These are phyloP conservation scores for Euphorbia lathyris DNA, from an alignment of 345 rosid genomes.

Conservation along the genomic window DNA sequence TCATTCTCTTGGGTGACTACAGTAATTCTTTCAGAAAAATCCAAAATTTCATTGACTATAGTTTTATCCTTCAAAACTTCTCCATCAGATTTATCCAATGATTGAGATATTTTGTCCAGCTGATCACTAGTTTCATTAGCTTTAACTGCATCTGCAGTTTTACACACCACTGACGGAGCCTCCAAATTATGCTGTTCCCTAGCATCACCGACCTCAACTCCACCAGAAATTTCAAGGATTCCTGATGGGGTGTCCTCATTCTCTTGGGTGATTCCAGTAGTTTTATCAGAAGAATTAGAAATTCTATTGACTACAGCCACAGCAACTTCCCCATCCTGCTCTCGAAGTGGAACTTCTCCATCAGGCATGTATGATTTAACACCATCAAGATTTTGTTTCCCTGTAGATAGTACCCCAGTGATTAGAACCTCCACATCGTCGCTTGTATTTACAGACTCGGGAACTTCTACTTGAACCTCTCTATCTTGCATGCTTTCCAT, in stretches of 20 bases:
- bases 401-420: conserved; percentile 4
- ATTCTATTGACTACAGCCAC: neutral
- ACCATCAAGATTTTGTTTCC: conserved; percentile 9
- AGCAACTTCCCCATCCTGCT: neutral
- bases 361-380: conserved; percentile 14
- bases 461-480: conserved; percentile 19
- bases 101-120: neutral
- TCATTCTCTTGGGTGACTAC: conserved; percentile 14
- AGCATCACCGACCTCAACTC: neutral
- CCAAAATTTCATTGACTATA: neutral
- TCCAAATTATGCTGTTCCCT: neutral
- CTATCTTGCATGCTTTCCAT: conserved; percentile 20
- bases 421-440: conserved; percentile 16
- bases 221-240: neutral
- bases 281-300: neutral
- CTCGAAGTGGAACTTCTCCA: neutral
- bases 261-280: neutral
- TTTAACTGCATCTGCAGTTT: no score
- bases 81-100: conserved; percentile 2
- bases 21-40: neutral
- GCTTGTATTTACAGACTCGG: conserved; percentile 23
- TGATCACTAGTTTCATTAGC: neutral
- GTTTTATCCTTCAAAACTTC: neutral
- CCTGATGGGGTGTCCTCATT: neutral
- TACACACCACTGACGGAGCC: neutral